Evolutionary conservation across 805 yeast species (phyloP).

Genomic region (Schwanniomyces yamadae): DNA sequence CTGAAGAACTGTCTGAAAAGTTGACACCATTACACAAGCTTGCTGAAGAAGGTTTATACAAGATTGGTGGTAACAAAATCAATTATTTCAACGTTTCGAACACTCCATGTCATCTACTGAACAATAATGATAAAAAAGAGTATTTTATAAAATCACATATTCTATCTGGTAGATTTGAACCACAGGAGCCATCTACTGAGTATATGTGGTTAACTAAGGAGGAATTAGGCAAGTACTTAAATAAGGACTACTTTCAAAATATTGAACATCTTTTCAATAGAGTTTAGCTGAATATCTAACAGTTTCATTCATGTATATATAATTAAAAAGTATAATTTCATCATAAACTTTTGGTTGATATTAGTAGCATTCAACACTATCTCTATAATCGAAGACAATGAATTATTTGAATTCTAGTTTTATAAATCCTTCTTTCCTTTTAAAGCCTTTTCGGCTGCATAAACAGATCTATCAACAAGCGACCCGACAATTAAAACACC

Average conservation of each 20-base stretch:
- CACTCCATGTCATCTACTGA: constrained; percentile 75
- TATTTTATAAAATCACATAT: constrained; percentile 86
- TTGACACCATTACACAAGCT: constrained; percentile 58
- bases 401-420: too few relatives aligned
- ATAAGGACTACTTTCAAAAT: constrained; percentile 53
- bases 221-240: constrained; percentile 61
- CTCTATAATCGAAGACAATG: background rate
- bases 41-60: constrained; percentile 72
- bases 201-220: constrained; percentile 84
- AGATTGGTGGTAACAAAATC: constrained; percentile 70
- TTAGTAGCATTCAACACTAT: background rate
- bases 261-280: constrained; percentile 50
- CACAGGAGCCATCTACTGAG: constrained; percentile 39
- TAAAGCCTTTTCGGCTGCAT: constrained; percentile 81
- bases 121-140: constrained; percentile 45
- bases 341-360: background rate
- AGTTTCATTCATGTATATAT: constrained; percentile 14
- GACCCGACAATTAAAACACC: constrained; percentile 94
- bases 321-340: constrained; percentile 7
- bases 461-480: constrained; percentile 79
- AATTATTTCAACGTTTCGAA: constrained; percentile 91
- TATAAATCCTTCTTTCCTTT: constrained; percentile 60
- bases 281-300: constrained; percentile 23
- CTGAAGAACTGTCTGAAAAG: constrained; percentile 28
- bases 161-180: constrained; percentile 72